A percentile compares a stretch with the other conserved stretches of the same genome.
phyloP scores from a whole-genome alignment of 2,329 filamentous ascomycete genomes.

The Sporothrix euskadiensis region DNA sequence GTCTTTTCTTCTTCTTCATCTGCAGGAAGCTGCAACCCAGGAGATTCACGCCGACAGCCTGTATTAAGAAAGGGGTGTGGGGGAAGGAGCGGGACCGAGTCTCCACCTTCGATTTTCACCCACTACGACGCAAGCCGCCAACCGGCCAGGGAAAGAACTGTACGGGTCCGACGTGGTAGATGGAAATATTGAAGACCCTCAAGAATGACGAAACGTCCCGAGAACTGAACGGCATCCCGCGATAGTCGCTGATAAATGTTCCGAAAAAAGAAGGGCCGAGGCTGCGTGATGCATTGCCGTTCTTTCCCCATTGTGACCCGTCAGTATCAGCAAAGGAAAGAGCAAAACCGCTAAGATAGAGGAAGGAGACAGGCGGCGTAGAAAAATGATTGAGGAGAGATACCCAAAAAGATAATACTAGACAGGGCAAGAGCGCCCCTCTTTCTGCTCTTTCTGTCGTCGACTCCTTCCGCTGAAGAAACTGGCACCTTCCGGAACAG shows the following conservation, averaged over 20 bases:
- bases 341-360: background rate
- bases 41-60: background rate
- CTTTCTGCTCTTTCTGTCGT: background rate
- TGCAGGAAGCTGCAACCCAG: constrained; percentile 1
- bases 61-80: background rate
- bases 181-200: background rate
- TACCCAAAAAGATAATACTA: background rate
- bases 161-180: background rate
- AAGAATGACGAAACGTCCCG: background rate
- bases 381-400: background rate
- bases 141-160: background rate
- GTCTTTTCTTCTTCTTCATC: constrained; percentile 5
- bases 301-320: background rate
- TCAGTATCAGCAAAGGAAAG: constrained; percentile 3
- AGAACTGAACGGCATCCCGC: background rate
- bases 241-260: constrained; percentile 13
- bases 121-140: constrained; percentile 22
- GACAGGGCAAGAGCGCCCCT: constrained; percentile 7
- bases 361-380: background rate
- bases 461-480: background rate
- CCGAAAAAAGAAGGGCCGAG: background rate
- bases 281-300: background rate
- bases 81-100: background rate
- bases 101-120: constrained; percentile 1
- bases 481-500: background rate